Evolutionary conservation across 768 basidiomycete genomes (phyloP).

Genomic region (Coprinellus aureogranulatus): DNA sequence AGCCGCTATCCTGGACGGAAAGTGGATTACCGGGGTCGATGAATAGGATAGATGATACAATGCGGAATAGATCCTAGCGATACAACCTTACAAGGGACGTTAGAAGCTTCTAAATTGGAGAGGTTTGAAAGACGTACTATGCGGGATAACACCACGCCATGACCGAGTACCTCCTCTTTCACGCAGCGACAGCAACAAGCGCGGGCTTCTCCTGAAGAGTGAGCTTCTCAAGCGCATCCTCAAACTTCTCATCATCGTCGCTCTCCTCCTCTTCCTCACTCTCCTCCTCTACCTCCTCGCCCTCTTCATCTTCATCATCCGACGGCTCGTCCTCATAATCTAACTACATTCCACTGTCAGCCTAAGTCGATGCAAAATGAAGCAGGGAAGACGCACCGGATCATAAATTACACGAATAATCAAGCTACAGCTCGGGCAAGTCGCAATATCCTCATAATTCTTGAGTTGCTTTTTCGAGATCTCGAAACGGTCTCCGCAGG

Average conservation of each 20-base stretch:
- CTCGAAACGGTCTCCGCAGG: constrained; percentile 97
- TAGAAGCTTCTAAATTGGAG: too few relatives aligned
- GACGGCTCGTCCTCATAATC: constrained; percentile 81
- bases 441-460: constrained; percentile 90
- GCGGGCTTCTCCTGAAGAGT: constrained; percentile 37
- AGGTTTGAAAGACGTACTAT: too few relatives aligned
- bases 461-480: constrained; percentile 82
- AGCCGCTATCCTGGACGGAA: too few relatives aligned
- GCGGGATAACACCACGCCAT: too few relatives aligned
- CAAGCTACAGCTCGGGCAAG: constrained; percentile 93
- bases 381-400: constrained; percentile 60
- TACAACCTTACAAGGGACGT: too few relatives aligned
- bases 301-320: constrained; percentile 49
- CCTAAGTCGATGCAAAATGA: constrained; percentile 6
- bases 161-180: not conserved
- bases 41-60: too few relatives aligned
- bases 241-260: constrained; percentile 46
- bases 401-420: constrained; percentile 92
- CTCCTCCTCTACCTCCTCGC: constrained; percentile 38
- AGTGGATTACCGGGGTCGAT: too few relatives aligned
- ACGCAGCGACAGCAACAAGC: constrained; percentile 6
- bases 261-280: constrained; percentile 40
- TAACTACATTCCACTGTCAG: constrained; percentile 44
- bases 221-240: constrained; percentile 68
- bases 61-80: too few relatives aligned